Evolutionary conservation across 495 filamentous ascomycete genomes (phyloP).

Genomic region (Aspergillus heteromorphus): DNA sequence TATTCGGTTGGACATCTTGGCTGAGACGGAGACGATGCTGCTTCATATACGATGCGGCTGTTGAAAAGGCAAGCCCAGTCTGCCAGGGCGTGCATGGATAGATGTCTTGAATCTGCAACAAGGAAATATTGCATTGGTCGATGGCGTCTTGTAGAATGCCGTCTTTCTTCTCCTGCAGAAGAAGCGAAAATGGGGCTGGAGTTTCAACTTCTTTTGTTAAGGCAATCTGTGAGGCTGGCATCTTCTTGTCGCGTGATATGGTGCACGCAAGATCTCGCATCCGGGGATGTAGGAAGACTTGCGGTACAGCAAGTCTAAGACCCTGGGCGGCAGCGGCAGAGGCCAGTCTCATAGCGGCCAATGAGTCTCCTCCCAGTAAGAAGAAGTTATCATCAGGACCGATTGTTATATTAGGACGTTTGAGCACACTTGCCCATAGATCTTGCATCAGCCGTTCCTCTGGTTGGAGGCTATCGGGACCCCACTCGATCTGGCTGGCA

Average conservation of each 20-base stretch:
- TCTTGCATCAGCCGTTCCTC: neutral
- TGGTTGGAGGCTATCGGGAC: neutral
- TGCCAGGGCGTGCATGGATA: conserved; percentile 58
- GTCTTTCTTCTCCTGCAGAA: neutral
- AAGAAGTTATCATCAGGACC: conserved; percentile 43
- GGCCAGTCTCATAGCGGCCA: conserved; percentile 49
- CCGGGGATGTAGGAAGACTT: conserved; percentile 14
- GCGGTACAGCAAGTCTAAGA: conserved; percentile 13
- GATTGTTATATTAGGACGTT: neutral
- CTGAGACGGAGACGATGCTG: conserved; percentile 30
- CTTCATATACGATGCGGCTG: conserved; percentile 46
- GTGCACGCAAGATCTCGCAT: conserved; percentile 9
- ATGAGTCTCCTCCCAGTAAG: conserved; percentile 46
- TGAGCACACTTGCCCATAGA: conserved; percentile 8
- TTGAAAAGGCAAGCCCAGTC: conserved; percentile 49
- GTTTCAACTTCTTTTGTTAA: neutral
- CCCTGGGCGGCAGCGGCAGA: conserved; percentile 5
- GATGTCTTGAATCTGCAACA: conserved; percentile 44
- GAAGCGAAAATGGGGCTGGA: neutral
- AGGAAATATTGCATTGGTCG: conserved; percentile 18
- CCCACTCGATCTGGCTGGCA: neutral
- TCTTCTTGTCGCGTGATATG: neutral
- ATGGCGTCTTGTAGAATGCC: neutral
- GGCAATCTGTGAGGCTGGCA: no score
- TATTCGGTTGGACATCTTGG: conserved; percentile 8